Conservation (phyloP, 345 rosid species). For the Reutealis trisperma region DNA sequence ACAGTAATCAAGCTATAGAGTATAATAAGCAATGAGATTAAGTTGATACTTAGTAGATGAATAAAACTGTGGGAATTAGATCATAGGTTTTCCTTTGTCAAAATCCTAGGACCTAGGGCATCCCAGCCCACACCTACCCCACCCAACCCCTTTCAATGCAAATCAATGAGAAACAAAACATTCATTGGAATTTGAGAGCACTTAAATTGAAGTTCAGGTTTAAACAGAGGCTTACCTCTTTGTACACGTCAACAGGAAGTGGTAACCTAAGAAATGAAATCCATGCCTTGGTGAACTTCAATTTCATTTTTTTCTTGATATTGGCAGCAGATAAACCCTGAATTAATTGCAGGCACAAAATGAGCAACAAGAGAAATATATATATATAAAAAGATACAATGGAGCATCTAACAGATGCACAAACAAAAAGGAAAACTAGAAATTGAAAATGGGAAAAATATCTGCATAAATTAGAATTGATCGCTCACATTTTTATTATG, state of each 20-base stretch:
- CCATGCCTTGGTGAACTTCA: conserved; percentile 93
- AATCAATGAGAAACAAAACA: neutral
- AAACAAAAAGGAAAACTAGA: conserved; percentile 7
- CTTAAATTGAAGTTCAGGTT: neutral
- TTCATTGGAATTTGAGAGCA: neutral
- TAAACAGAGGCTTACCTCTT: conserved; percentile 59
- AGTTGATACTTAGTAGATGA: neutral
- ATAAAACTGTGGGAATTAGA: neutral
- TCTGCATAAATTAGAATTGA: conserved; percentile 6
- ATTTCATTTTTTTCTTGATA: conserved; percentile 73
- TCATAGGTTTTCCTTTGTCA: neutral
- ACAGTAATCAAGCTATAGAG: neutral
- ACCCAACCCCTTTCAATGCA: neutral
- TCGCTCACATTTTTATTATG: conserved; percentile 46
- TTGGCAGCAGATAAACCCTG: conserved; percentile 63
- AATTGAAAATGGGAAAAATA: neutral
- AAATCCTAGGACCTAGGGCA: neutral
- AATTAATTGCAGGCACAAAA: conserved; percentile 2
- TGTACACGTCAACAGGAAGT: conserved; percentile 81
- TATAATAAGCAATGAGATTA: neutral
- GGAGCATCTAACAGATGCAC: neutral
- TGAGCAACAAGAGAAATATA: neutral
- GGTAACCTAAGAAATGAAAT: conserved; percentile 83
- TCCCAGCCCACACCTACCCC: neutral
- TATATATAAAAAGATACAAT: neutral